Evolutionary conservation across 768 basidiomycete genomes (phyloP), one percentile per base, ranked within the genome.

Genomic region (Trametes sanguinea): DNA sequence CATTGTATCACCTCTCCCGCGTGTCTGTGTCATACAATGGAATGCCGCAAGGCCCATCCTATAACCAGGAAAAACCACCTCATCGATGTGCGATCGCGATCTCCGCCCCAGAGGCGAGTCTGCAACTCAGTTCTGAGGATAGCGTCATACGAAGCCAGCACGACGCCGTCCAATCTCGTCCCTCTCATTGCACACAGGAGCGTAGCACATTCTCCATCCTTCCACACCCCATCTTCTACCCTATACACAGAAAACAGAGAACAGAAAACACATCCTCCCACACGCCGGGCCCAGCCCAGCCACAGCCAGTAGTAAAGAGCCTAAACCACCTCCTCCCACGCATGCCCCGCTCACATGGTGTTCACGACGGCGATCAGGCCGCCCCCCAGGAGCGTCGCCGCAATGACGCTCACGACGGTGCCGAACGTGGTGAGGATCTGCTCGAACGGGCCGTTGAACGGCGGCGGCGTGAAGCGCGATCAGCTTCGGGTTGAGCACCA

Each of bases 381-480:
- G 14, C 76, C 54, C 3, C 85, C 84, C 11, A 90, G 72, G n/a
- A 85, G 6, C 2, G 70, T 74, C 6, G 78, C 83, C 6, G 76
- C 65, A 17, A 69, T 69, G 16, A 86, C 80, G 6, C 75, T 73
- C 32, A 87, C 60, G n/a, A 76, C 78, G 0, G 80, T 80, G 30
- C 72, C 80, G 2, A 71, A 76, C 0, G 73, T 61, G 52, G 78
- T 77, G 62, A 91, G 75, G n/a, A 75, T 70, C 9, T 77, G 73
- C 13, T 76, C 81, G 57, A 77, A 76, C 4, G 85, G 85, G 0
- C 89, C 89, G 65, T 88, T 80, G 89, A 88, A 90, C 0, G 73
- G 47, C 2, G 87, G 83, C 16, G 84, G 68, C 0, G 68, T 57
- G n/a, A 40, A 91, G 76, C 1, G 77, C 72, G 22, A 78, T 76